Conservation (phyloP, 2,329 filamentous ascomycete genomes). For the Didymosphaeria variabile region DNA sequence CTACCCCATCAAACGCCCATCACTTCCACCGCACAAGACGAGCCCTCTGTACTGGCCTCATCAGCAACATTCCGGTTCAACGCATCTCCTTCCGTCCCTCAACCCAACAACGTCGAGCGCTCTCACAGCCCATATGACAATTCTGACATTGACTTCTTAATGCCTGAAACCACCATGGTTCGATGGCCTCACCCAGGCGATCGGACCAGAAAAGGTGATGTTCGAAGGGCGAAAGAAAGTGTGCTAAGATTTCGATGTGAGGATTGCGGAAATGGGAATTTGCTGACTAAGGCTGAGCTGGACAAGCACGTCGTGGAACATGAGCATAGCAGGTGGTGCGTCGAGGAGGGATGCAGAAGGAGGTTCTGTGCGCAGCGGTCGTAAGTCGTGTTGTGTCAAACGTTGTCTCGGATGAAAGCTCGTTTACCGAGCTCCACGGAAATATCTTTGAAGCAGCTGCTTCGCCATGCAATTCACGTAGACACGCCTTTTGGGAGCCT, state of each 20-base stretch:
- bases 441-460: not conserved
- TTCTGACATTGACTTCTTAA: constrained; percentile 25
- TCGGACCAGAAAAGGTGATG: constrained; percentile 19
- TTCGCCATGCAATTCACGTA: not conserved
- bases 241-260: constrained; percentile 32
- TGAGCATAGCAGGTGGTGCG: constrained; percentile 31
- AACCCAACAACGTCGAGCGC: not conserved
- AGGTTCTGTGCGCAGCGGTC: constrained; percentile 35
- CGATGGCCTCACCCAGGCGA: constrained; percentile 33
- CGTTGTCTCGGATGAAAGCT: not conserved
- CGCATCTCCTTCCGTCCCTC: not conserved
- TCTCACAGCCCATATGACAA: constrained; percentile 2
- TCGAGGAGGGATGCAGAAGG: constrained; percentile 26
- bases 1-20: constrained; percentile 22
- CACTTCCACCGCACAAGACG: constrained; percentile 9
- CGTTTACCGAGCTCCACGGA: not conserved
- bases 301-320: constrained; percentile 38
- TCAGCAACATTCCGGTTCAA: not conserved
- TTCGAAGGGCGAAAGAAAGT: constrained; percentile 19
- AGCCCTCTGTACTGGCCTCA: constrained; percentile 2
- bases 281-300: constrained; percentile 37
- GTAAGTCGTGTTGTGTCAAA: not conserved
- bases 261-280: constrained; percentile 31
- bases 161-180: constrained; percentile 38
- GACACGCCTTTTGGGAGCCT: not conserved